A percentile compares a stretch with the other conserved stretches of the same genome.
These are phyloP conservation scores for Alternaria rosae DNA, from an alignment of 2,329 filamentous ascomycete species.

Conservation along the genomic window DNA sequence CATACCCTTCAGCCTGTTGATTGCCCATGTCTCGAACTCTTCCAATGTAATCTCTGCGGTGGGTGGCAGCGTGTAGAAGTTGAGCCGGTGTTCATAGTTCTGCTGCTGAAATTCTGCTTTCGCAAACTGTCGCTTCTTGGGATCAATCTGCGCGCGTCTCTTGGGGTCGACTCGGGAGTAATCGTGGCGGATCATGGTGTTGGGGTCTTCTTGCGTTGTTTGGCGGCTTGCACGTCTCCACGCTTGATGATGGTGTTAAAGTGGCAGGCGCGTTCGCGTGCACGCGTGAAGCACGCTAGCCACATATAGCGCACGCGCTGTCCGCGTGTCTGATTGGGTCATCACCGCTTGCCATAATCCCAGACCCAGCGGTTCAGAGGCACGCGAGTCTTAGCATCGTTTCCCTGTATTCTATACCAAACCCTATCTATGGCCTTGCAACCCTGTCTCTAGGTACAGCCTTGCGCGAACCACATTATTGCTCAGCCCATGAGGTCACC, in stretches of 20 bases:
- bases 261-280: conserved; percentile 30
- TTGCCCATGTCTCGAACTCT: conserved; percentile 98
- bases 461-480: not conserved
- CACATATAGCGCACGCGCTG: conserved; percentile 10
- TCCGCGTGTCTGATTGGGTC: not conserved
- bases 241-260: conserved; percentile 21
- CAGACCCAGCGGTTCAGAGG: not conserved
- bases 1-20: conserved; percentile 80
- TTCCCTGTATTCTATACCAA: conserved; percentile 4
- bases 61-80: conserved; percentile 88
- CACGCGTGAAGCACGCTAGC: conserved; percentile 25
- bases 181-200: conserved; percentile 49
- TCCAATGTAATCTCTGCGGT: conserved; percentile 95
- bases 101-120: conserved; percentile 77
- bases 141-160: conserved; percentile 76
- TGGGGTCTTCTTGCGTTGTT: conserved; percentile 9
- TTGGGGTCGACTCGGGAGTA: conserved; percentile 67
- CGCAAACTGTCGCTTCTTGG: conserved; percentile 88
- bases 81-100: conserved; percentile 84
- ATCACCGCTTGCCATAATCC: not conserved
- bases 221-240: conserved; percentile 4
- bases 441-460: no score
- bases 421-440: not conserved
- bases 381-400: not conserved
- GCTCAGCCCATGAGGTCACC: conserved; percentile 69